Conservation (phyloP, 2,329 filamentous ascomycete genomes). For the Alternaria dauci region DNA sequence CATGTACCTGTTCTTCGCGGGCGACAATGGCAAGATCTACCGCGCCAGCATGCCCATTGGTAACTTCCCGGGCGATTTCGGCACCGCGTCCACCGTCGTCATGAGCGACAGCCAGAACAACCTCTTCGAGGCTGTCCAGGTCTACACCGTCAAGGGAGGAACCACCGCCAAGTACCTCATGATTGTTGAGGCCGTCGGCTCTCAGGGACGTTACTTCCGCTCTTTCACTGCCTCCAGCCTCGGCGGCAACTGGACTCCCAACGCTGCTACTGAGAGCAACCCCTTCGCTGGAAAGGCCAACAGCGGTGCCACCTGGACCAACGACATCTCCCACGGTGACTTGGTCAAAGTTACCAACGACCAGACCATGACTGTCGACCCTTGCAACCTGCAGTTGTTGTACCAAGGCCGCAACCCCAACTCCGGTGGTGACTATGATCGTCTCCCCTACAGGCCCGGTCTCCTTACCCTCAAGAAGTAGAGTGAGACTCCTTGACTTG, state of each 20-base stretch:
- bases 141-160: constrained; percentile 65
- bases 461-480: constrained; percentile 18
- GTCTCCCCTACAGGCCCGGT: constrained; percentile 63
- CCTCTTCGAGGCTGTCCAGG: constrained; percentile 72
- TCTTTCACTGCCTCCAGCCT: constrained; percentile 69
- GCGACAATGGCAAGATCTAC: constrained; percentile 73
- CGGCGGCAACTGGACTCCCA: constrained; percentile 65
- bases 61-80: constrained; percentile 69
- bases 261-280: constrained; percentile 63
- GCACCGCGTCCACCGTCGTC: constrained; percentile 59
- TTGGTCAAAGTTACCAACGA: constrained; percentile 65
- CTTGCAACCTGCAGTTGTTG: constrained; percentile 70
- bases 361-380: constrained; percentile 69
- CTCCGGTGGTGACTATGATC: constrained; percentile 58
- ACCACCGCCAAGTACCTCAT: constrained; percentile 66
- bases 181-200: constrained; percentile 70
- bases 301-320: constrained; percentile 70
- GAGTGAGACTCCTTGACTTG: not conserved
- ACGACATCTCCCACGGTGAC: constrained; percentile 73
- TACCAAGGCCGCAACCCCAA: constrained; percentile 66
- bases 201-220: constrained; percentile 69
- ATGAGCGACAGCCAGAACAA: constrained; percentile 64
- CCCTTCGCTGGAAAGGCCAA: constrained; percentile 74
- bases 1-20: constrained; percentile 74
- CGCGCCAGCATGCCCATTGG: constrained; percentile 68